These are phyloP conservation scores for Globisporangium carolinianum DNA, from an alignment of 352 stramenopile species.

Conservation along the genomic window DNA sequence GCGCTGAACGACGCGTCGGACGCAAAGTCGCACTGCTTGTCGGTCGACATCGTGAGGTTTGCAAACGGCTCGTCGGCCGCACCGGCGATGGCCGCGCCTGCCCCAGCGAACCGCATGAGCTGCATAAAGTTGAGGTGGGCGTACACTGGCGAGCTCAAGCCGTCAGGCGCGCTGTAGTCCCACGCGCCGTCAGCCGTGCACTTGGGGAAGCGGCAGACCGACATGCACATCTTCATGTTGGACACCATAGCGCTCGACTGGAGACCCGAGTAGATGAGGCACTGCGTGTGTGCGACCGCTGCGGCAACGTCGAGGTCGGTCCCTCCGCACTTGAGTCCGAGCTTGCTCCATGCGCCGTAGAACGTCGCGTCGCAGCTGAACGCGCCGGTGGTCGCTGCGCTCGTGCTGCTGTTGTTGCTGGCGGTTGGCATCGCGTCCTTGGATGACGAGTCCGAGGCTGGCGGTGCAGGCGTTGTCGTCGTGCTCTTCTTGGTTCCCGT, in stretches of 20 bases:
- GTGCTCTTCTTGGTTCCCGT: slow-evolving; percentile 7
- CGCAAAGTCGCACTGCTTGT: slow-evolving; percentile 49
- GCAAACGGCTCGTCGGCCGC: slow-evolving; percentile 35
- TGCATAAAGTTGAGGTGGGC: slow-evolving; percentile 57
- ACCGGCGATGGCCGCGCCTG: slow-evolving; percentile 19
- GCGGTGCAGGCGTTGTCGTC: not conserved
- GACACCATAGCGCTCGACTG: slow-evolving; percentile 37
- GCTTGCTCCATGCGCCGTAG: slow-evolving; percentile 66
- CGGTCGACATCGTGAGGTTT: slow-evolving; percentile 47
- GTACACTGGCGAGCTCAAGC: slow-evolving; percentile 66
- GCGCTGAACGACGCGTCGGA: slow-evolving; percentile 43
- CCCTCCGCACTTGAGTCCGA: slow-evolving; percentile 58
- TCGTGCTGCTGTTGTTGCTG: slow-evolving; percentile 8
- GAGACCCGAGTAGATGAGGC: slow-evolving; percentile 70
- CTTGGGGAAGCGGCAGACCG: slow-evolving; percentile 72
- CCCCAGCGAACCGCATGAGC: slow-evolving; percentile 39
- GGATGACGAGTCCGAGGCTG: slow-evolving; percentile 2
- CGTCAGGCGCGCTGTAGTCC: slow-evolving; percentile 66
- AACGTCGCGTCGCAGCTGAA: slow-evolving; percentile 74
- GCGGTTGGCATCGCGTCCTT: slow-evolving; percentile 5
- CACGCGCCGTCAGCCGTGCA: slow-evolving; percentile 60
- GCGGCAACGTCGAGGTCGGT: slow-evolving; percentile 32
- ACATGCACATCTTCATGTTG: slow-evolving; percentile 67
- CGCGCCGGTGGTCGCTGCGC: slow-evolving; percentile 18
- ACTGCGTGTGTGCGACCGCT: slow-evolving; percentile 52